Percentiles rank a stretch among this genome's conserved stretches.
Evolutionary conservation across 1,284 basidiomycete genomes (phyloP).

Genomic region (Tylopilus sp.): DNA sequence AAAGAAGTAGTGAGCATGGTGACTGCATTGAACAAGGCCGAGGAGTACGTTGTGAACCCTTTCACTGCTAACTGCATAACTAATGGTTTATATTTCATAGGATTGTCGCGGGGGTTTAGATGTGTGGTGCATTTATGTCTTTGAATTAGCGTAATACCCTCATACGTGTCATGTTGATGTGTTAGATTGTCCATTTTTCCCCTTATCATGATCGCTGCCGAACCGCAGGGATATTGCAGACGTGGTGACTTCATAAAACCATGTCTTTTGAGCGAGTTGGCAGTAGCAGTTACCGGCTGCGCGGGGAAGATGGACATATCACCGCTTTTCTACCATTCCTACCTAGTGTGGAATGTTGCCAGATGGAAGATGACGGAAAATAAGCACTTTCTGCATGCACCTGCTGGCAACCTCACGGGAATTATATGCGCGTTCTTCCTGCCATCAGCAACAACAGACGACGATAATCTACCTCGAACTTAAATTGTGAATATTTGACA

Average conservation of each 20-base stretch:
- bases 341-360: not conserved
- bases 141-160: conserved; percentile 44
- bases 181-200: conserved; percentile 29
- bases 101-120: conserved; percentile 48
- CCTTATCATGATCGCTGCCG: conserved; percentile 7
- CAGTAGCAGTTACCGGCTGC: no score
- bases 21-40: conserved; percentile 90
- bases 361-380: not conserved
- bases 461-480: not conserved
- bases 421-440: not conserved
- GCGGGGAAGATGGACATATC: not conserved
- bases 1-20: conserved; percentile 94
- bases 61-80: not conserved
- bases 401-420: not conserved
- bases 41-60: conserved; percentile 71
- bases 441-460: not conserved
- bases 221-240: not conserved
- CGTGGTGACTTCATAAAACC: no score
- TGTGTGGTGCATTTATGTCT: conserved; percentile 16
- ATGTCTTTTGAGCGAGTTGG: not conserved
- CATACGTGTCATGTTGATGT: conserved; percentile 30
- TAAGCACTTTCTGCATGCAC: not conserved
- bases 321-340: not conserved
- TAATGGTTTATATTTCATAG: conserved; percentile 27
- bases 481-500: not conserved